Conservation (phyloP, 345 rosid genomes). For the Citrus medica region DNA sequence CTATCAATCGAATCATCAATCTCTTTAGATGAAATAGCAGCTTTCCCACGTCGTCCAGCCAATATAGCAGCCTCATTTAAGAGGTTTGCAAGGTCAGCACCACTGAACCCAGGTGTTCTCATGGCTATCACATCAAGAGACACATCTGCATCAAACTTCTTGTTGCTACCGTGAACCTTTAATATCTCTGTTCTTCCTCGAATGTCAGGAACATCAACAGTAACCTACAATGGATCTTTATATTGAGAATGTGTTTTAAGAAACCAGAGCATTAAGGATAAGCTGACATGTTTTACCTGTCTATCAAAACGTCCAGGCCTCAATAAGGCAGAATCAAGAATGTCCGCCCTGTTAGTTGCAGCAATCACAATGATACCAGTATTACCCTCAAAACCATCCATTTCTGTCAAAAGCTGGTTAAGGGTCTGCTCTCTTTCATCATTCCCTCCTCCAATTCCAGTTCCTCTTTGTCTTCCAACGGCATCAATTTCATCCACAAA, state of each 20-base stretch:
- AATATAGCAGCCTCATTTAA: conserved; percentile 95
- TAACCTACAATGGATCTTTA: conserved; percentile 49
- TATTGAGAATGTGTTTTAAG: conserved; percentile 10
- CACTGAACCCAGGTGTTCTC: conserved; percentile 99
- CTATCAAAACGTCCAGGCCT: conserved; percentile 97
- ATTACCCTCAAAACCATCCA: conserved; percentile 99
- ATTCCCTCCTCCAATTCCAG: conserved; percentile 97
- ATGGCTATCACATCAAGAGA: conserved; percentile 89
- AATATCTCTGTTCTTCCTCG: conserved; percentile 89
- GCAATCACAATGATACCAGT: conserved; percentile 91
- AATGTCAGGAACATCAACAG: conserved; percentile 89
- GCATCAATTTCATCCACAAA: conserved; percentile 98
- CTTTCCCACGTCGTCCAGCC: conserved; percentile 87
- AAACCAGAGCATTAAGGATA: neutral
- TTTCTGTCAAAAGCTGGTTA: conserved; percentile 92
- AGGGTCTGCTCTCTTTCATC: conserved; percentile 99
- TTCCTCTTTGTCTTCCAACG: conserved; percentile 94
- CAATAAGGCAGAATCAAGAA: conserved; percentile 86
- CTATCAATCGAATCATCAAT: conserved; percentile 96
- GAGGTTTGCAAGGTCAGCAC: conserved; percentile 97
- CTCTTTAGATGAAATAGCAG: conserved; percentile 85
- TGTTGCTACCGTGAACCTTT: conserved; percentile 85
- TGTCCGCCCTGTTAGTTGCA: conserved; percentile 93
- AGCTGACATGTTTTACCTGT: conserved; percentile 51
- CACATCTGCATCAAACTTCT: conserved; percentile 84